Evolutionary conservation across 768 basidiomycete genomes (phyloP).

Genomic region (Calocybe cyanea): DNA sequence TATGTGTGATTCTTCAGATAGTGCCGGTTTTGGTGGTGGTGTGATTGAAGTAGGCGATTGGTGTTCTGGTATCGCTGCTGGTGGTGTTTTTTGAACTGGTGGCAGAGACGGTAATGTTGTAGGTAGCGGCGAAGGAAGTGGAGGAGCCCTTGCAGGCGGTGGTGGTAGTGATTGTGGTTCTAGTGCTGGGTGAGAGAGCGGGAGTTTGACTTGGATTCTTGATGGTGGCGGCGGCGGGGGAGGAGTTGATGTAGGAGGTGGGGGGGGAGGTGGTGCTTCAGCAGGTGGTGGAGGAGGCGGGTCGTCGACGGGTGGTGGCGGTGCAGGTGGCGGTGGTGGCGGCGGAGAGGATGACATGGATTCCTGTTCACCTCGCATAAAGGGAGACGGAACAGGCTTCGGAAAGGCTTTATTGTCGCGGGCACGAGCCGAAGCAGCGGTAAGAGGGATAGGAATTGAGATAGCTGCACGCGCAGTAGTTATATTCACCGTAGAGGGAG

Average conservation of each 20-base stretch:
- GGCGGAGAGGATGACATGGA: slow-evolving; percentile 24
- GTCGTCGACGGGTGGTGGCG: slow-evolving; percentile 13
- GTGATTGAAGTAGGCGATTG: too few species aligned
- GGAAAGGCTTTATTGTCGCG: slow-evolving; percentile 18
- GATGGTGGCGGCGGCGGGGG: slow-evolving; percentile 17
- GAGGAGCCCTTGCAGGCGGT: slow-evolving; percentile 29
- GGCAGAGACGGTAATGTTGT: slow-evolving; percentile 12
- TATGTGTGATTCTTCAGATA: too few species aligned
- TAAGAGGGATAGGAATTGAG: slow-evolving; percentile 21
- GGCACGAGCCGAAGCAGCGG: slow-evolving; percentile 13
- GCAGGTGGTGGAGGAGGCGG: slow-evolving; percentile 23
- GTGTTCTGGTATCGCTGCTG: too few species aligned
- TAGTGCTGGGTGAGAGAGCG: slow-evolving; percentile 26
- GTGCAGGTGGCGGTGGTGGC: slow-evolving; percentile 26
- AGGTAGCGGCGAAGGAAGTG: slow-evolving; percentile 17
- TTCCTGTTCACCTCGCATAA: slow-evolving; percentile 15
- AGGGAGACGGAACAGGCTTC: slow-evolving; percentile 24
- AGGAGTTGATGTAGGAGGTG: slow-evolving; percentile 8
- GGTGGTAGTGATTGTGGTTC: slow-evolving; percentile 21
- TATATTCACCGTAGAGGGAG: slow-evolving; percentile 6
- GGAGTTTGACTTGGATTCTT: slow-evolving; percentile 14
- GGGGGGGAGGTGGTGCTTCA: slow-evolving; percentile 20
- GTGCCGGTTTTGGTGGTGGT: too few species aligned
- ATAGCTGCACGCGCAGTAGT: slow-evolving; percentile 21
- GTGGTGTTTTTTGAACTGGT: too few species aligned